Evolutionary conservation across 306 rosid species (phyloP).

Genomic region (Crotalaria pallida): DNA sequence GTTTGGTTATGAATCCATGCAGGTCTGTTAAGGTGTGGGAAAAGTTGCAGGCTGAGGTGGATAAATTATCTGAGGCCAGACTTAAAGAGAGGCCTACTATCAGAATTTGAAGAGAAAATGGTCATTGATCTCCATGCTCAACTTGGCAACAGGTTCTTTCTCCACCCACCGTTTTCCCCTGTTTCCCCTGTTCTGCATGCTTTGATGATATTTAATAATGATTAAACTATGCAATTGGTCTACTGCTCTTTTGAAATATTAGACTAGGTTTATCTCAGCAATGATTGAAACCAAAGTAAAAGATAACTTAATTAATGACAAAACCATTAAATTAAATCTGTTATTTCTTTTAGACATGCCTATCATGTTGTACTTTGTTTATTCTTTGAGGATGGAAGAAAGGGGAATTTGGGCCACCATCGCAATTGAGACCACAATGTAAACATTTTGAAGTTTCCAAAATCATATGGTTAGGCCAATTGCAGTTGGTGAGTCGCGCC

Average conservation of each 20-base stretch:
- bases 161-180: background rate
- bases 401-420: no score
- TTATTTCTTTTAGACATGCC: background rate
- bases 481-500: no score
- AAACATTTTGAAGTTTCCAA: no score
- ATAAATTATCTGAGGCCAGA: slow-evolving; percentile 89
- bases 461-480: no score
- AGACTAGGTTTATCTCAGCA: background rate
- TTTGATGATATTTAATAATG: background rate
- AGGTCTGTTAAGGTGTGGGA: slow-evolving; percentile 90
- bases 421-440: no score
- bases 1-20: slow-evolving; percentile 24
- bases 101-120: slow-evolving; percentile 74
- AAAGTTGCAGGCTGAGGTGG: slow-evolving; percentile 96
- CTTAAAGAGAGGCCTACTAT: slow-evolving; percentile 85
- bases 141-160: slow-evolving; percentile 78
- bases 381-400: background rate
- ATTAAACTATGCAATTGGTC: background rate
- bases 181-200: slow-evolving; percentile 18
- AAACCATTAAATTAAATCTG: slow-evolving; percentile 12
- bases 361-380: slow-evolving; percentile 22
- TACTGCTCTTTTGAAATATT: background rate
- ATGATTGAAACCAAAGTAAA: slow-evolving; percentile 15
- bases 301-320: background rate
- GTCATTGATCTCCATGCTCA: slow-evolving; percentile 95